Conservation (phyloP, 1,284 basidiomycete species). For the Cronartium ribicola region DNA sequence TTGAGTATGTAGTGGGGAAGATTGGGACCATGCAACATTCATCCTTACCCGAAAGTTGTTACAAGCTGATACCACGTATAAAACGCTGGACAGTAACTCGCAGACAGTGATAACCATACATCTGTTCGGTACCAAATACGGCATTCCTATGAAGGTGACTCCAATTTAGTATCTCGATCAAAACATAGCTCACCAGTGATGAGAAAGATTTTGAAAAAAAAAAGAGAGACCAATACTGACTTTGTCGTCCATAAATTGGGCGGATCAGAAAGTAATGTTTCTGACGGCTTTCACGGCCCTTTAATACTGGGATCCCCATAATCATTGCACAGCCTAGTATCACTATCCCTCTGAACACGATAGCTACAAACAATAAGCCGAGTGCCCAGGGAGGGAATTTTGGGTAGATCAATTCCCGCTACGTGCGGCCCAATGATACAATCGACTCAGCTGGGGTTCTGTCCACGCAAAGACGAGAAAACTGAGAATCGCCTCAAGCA, state of each 20-base stretch:
- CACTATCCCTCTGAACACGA: neutral
- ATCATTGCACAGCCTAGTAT: neutral
- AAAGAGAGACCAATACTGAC: neutral
- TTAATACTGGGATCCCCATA: neutral
- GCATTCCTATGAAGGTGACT: neutral
- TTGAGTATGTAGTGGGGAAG: neutral
- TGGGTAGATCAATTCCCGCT: neutral
- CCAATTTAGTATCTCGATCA: neutral
- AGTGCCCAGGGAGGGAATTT: neutral
- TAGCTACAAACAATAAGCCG: neutral
- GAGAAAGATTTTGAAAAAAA: neutral
- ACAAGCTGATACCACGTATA: neutral
- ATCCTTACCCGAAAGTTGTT: neutral
- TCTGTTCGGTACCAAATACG: neutral
- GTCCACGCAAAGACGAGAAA: no score
- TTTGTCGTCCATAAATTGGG: neutral
- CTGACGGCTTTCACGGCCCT: neutral
- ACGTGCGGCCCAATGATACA: no score
- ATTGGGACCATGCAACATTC: neutral
- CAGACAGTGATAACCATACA: slow-evolving; percentile 5
- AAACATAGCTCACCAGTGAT: neutral
- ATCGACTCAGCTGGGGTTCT: no score
- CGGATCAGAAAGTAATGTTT: slow-evolving; percentile 1
- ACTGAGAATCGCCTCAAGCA: no score
- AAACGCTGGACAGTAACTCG: neutral